Conservation (phyloP, 2,329 filamentous ascomycete genomes). For the Cercospora beticola region DNA sequence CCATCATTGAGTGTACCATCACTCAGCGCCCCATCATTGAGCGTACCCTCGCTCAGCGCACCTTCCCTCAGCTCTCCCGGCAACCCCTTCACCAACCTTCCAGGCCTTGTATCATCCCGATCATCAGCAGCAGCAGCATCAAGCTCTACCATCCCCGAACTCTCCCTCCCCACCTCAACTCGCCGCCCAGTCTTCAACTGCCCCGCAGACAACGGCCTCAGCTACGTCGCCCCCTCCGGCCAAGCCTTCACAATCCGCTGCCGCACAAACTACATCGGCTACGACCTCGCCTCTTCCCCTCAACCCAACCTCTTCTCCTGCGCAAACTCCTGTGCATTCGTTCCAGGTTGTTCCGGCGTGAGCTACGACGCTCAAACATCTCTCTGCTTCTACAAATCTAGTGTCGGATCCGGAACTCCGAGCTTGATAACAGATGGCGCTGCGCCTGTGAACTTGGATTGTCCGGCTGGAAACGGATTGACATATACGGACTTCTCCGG, state of each 20-base stretch:
- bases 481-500: constrained; percentile 29
- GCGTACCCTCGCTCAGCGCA: neutral
- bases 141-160: neutral
- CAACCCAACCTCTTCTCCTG: constrained; percentile 28
- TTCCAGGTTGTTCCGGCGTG: constrained; percentile 24
- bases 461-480: constrained; percentile 28
- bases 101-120: neutral
- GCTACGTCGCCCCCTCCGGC: constrained; percentile 27
- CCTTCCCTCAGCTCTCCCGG: constrained; percentile 2
- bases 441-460: constrained; percentile 24
- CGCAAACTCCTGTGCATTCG: constrained; percentile 26
- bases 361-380: constrained; percentile 18
- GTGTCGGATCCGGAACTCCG: neutral
- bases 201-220: constrained; percentile 29
- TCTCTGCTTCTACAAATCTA: constrained; percentile 29
- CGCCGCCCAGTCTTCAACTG: constrained; percentile 25
- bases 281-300: constrained; percentile 14
- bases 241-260: constrained; percentile 31
- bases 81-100: constrained; percentile 6
- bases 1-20: neutral
- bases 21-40: neutral
- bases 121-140: neutral
- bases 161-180: constrained; percentile 24
- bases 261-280: constrained; percentile 20
- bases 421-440: constrained; percentile 7